Conservation (phyloP, 2,329 filamentous ascomycete genomes). For the Apiospora rasikravindrae region DNA sequence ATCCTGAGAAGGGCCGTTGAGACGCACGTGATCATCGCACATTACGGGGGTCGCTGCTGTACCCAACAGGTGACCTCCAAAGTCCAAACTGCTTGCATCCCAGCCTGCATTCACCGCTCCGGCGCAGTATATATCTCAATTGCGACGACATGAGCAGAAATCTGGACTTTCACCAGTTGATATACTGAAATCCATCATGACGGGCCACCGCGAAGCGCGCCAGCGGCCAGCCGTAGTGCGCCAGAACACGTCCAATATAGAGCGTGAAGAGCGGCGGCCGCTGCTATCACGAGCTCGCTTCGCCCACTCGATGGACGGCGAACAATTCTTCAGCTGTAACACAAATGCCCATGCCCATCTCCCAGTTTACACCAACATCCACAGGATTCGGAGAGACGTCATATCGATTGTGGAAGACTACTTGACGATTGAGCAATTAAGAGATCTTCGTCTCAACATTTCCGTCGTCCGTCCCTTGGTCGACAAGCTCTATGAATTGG, state of each 20-base stretch:
- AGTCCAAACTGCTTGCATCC: neutral
- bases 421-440: slow-evolving; percentile 74
- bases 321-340: slow-evolving; percentile 57
- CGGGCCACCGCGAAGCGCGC: slow-evolving; percentile 18
- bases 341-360: slow-evolving; percentile 66
- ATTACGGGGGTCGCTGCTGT: neutral
- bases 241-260: slow-evolving; percentile 30
- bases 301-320: slow-evolving; percentile 43
- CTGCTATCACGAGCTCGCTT: slow-evolving; percentile 44
- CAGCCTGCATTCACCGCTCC: neutral
- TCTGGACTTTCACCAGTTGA: neutral
- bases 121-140: neutral
- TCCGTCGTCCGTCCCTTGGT: slow-evolving; percentile 80
- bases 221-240: neutral
- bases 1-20: neutral
- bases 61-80: neutral
- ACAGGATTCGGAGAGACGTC: slow-evolving; percentile 70
- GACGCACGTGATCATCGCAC: slow-evolving; percentile 4
- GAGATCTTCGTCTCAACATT: slow-evolving; percentile 81
- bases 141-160: neutral
- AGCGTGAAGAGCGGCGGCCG: slow-evolving; percentile 38
- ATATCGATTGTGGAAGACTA: slow-evolving; percentile 67
- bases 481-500: slow-evolving; percentile 79
- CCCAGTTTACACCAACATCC: slow-evolving; percentile 79
- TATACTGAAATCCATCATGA: slow-evolving; percentile 18